These are phyloP conservation scores for Avena eriantha DNA, from an alignment of 176 grass and related monocot genomes.

Conservation along the genomic window DNA sequence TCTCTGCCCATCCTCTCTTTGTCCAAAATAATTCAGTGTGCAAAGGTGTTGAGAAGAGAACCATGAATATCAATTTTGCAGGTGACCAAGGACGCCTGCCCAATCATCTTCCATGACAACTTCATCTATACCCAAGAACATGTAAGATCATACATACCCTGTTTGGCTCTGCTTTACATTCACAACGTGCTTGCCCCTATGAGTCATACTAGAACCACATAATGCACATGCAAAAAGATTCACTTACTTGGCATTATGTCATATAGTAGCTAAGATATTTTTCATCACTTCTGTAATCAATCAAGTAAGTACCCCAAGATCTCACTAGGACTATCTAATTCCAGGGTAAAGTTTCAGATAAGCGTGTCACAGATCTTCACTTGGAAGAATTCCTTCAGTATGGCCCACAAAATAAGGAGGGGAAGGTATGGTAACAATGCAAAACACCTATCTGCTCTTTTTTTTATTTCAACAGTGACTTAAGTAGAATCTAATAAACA, in stretches of 20 bases:
- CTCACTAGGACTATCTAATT: not conserved
- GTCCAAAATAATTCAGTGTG: constrained; percentile 50
- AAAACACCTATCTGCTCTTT: not conserved
- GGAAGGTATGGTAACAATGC: constrained; percentile 49
- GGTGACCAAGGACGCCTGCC: constrained; percentile 76
- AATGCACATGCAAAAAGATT: not conserved
- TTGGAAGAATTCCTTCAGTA: constrained; percentile 80
- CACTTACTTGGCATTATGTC: too few species aligned
- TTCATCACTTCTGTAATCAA: not conserved
- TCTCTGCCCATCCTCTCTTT: not conserved
- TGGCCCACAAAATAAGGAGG: constrained; percentile 66
- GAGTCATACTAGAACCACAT: not conserved
- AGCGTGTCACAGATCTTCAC: constrained; percentile 63
- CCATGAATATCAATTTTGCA: constrained; percentile 70
- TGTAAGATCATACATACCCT: constrained; percentile 46
- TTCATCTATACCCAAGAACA: constrained; percentile 66
- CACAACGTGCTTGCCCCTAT: not conserved
- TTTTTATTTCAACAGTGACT: not conserved
- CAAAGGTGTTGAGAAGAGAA: constrained; percentile 64
- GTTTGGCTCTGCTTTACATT: not conserved
- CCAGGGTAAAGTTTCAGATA: constrained; percentile 65
- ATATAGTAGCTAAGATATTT: too few species aligned
- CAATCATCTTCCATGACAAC: constrained; percentile 95
- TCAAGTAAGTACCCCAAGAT: not conserved
- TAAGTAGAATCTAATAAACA: not conserved